phyloP scores from a whole-genome alignment of 106 monocot species.

The Ottelia alismoides region DNA sequence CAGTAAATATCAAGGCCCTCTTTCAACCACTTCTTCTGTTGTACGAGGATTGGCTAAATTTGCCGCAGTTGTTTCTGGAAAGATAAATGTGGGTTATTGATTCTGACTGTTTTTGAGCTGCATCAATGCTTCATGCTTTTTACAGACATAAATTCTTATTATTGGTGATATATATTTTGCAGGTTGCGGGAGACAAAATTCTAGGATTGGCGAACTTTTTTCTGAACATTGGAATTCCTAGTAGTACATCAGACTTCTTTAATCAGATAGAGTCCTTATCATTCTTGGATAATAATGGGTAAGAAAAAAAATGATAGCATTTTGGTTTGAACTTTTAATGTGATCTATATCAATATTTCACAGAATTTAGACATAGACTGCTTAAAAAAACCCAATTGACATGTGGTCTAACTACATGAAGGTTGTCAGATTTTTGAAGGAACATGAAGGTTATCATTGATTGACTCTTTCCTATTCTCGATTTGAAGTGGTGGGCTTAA shows the following conservation, averaged over 20 bases:
- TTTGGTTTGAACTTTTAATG: neutral
- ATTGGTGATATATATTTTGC: too few species aligned
- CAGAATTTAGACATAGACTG: neutral
- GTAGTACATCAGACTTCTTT: slow-evolving; percentile 59
- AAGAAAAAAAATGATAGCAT: slow-evolving; percentile 1
- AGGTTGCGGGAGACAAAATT: slow-evolving; percentile 79
- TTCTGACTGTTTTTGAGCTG: too few species aligned
- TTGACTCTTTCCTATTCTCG: neutral
- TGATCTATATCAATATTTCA: neutral
- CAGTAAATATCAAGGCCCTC: slow-evolving; percentile 62
- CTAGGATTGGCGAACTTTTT: slow-evolving; percentile 85
- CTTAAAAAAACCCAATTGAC: neutral
- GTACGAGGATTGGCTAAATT: slow-evolving; percentile 60
- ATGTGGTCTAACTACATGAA: neutral
- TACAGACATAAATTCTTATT: too few species aligned
- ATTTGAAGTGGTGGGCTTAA: neutral
- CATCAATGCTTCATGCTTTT: too few species aligned
- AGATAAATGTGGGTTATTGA: slow-evolving; percentile 44
- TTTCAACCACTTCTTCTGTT: slow-evolving; percentile 59
- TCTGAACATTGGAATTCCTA: slow-evolving; percentile 78
- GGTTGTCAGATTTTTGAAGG: too few species aligned
- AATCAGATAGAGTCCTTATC: slow-evolving; percentile 78
- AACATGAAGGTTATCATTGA: too few species aligned
- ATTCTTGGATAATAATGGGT: slow-evolving; percentile 72
- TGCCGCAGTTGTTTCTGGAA: slow-evolving; percentile 53